phyloP scores from a whole-genome alignment of 441 rosid species.

The Adansonia gregorii region DNA sequence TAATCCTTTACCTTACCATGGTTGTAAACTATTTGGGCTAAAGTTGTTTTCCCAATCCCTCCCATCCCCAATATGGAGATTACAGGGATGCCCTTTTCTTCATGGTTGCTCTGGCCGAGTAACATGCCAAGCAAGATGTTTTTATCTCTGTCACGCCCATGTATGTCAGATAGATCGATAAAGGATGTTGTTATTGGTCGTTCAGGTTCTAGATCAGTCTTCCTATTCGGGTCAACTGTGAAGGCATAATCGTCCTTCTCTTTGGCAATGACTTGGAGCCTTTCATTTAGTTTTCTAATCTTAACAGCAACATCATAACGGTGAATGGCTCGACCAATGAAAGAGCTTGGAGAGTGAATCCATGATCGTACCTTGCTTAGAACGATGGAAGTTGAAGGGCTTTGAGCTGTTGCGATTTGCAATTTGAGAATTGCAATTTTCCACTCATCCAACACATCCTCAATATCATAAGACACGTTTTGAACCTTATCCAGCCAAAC shows the following conservation, averaged over 20 bases:
- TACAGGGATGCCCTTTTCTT: background rate
- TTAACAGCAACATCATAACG: constrained; percentile 20
- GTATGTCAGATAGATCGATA: constrained; percentile 12
- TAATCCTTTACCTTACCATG: background rate
- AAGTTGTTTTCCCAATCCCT: constrained; percentile 10
- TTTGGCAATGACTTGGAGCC: background rate
- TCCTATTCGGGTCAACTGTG: background rate
- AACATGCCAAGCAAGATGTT: background rate
- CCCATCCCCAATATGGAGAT: constrained; percentile 22
- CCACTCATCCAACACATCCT: constrained; percentile 26
- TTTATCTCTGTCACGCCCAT: constrained; percentile 26
- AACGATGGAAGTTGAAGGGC: background rate
- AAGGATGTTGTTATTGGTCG: constrained; percentile 3
- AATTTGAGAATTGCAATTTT: background rate
- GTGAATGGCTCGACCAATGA: background rate
- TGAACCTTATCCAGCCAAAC: constrained; percentile 13
- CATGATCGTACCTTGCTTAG: background rate
- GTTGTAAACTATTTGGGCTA: constrained; percentile 6
- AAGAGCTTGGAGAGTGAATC: constrained; percentile 16
- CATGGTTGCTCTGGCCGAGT: background rate
- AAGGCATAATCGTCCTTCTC: constrained; percentile 10
- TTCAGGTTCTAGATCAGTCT: background rate
- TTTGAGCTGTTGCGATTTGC: background rate
- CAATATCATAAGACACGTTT: constrained; percentile 15
- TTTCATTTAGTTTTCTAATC: constrained; percentile 18